Percentiles rank a stretch among this genome's conserved stretches.
Conservation (phyloP, 1,284 basidiomycete species). For the Thecaphora thlaspeos region DNA sequence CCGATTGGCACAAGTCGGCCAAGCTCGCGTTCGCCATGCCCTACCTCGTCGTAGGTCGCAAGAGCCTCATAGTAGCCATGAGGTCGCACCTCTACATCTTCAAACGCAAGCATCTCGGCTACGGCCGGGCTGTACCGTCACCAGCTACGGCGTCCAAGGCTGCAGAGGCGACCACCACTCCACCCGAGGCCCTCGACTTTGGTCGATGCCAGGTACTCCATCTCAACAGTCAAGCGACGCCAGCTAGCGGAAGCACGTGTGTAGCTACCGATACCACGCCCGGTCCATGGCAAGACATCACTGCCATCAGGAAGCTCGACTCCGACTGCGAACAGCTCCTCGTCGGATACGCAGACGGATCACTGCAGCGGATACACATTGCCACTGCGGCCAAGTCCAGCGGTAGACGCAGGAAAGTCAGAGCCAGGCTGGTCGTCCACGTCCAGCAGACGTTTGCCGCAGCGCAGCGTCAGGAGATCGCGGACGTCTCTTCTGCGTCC, state of each 20-base stretch:
- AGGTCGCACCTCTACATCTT: constrained; percentile 13
- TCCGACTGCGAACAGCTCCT: constrained; percentile 2
- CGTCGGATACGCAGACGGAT: constrained; percentile 21
- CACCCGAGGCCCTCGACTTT: too few species aligned
- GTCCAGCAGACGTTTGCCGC: neutral
- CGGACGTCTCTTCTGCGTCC: constrained; percentile 1
- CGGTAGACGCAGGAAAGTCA: neutral
- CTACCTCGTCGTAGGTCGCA: constrained; percentile 3
- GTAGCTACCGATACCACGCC: too few species aligned
- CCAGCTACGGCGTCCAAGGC: too few species aligned
- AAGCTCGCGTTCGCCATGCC: constrained; percentile 19
- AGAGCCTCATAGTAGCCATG: constrained; percentile 11
- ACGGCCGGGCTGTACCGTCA: too few species aligned
- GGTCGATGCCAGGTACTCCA: neutral
- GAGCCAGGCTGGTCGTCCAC: neutral
- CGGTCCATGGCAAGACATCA: constrained; percentile 28
- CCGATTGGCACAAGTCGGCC: neutral
- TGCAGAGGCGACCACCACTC: too few species aligned
- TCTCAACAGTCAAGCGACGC: constrained; percentile 1
- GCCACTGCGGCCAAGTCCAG: neutral
- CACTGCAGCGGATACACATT: constrained; percentile 6
- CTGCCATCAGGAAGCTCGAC: constrained; percentile 7
- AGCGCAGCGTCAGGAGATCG: constrained; percentile 8
- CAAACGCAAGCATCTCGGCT: neutral
- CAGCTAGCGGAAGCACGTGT: neutral